Percentiles rank a stretch among this genome's conserved stretches.
Evolutionary conservation across 768 basidiomycete genomes (phyloP).

Genomic region (Boletus tylopilopsis): DNA sequence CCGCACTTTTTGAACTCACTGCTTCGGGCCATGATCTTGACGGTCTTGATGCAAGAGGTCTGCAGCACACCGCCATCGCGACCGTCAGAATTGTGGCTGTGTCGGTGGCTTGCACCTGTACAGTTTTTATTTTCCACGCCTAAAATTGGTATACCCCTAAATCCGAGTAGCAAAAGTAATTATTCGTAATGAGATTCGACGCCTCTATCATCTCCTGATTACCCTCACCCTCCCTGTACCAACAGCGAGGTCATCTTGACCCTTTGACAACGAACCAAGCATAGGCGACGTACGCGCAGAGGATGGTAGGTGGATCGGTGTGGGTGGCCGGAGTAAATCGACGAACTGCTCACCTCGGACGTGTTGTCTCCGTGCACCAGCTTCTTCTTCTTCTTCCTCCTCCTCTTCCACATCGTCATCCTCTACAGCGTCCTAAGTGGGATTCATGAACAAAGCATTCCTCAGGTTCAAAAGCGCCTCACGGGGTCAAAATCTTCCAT

Average conservation of each 20-base stretch:
- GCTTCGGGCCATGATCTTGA: constrained; percentile 68
- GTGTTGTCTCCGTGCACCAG: constrained; percentile 25
- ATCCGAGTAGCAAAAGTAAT: constrained; percentile 5
- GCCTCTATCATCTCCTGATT: constrained; percentile 40
- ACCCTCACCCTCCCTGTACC: constrained; percentile 46
- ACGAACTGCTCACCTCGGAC: constrained; percentile 35
- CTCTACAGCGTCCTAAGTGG: constrained; percentile 45
- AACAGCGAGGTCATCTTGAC: constrained; percentile 32
- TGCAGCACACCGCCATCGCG: constrained; percentile 14
- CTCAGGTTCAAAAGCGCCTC: constrained; percentile 20
- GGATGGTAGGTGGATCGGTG: constrained; percentile 39
- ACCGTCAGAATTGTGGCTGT: constrained; percentile 40
- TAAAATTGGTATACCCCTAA: constrained; percentile 12
- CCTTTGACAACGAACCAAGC: constrained; percentile 45
- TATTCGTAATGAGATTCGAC: constrained; percentile 10
- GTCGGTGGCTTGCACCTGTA: constrained; percentile 55
- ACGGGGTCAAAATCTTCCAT: constrained; percentile 90
- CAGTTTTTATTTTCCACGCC: constrained; percentile 42
- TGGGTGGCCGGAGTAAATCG: constrained; percentile 35
- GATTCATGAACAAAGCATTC: constrained; percentile 7
- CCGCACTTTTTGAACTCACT: constrained; percentile 46
- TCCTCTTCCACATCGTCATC: constrained; percentile 61
- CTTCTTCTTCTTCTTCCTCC: constrained; percentile 37
- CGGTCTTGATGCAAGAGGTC: constrained; percentile 48
- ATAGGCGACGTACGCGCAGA: constrained; percentile 52